phyloP scores from a whole-genome alignment of 768 basidiomycete species.

The Mycena capillaripes region DNA sequence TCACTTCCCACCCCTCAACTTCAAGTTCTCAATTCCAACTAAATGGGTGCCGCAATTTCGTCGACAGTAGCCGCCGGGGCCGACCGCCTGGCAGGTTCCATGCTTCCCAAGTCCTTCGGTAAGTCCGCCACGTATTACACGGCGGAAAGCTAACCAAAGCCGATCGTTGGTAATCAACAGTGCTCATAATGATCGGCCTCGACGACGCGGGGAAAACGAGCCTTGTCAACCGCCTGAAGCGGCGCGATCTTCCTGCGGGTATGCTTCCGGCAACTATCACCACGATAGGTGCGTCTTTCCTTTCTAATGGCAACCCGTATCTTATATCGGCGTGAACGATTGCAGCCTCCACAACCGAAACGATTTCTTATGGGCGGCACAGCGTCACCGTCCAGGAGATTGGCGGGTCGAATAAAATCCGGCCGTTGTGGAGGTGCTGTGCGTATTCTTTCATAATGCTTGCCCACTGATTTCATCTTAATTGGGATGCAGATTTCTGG shows the following conservation, averaged over 20 bases:
- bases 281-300: slow-evolving; percentile 49
- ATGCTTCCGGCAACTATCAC: slow-evolving; percentile 40
- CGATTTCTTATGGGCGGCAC: slow-evolving; percentile 60
- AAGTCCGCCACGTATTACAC: neutral
- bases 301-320: too few relatives aligned
- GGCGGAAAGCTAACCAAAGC: neutral
- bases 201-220: slow-evolving; percentile 47
- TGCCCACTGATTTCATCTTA: neutral
- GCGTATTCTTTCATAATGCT: neutral
- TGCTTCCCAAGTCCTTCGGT: neutral
- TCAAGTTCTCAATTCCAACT: neutral
- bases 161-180: neutral
- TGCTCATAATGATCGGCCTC: slow-evolving; percentile 37
- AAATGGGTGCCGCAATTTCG: slow-evolving; percentile 7
- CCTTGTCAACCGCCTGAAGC: slow-evolving; percentile 46
- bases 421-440: slow-evolving; percentile 53
- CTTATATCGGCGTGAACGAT: neutral
- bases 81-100: neutral
- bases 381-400: slow-evolving; percentile 69
- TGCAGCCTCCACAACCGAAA: slow-evolving; percentile 59
- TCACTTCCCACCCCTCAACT: too few relatives aligned
- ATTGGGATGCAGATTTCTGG: neutral
- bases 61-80: neutral
- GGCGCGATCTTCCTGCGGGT: slow-evolving; percentile 41
- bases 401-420: slow-evolving; percentile 63